Base-by-base conservation (phyloP, 768 basidiomycete species). In the Suillus brevipes region DNA sequence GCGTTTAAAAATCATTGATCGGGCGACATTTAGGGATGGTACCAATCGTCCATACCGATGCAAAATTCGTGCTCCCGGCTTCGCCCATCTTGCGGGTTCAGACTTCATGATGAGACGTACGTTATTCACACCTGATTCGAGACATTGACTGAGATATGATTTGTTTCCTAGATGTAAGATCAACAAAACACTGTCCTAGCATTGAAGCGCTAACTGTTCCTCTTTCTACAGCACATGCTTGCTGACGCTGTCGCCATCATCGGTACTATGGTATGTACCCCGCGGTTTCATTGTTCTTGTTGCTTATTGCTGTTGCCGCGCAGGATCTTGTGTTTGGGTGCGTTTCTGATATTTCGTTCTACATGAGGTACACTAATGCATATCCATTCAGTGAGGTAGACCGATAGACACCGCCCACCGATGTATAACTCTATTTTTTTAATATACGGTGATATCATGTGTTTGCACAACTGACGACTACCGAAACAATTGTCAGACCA, bases 51-150 rank as follows among this genome's bases (percentile, higher is more conserved):
- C 97, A 18, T 99, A 99, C 80, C 84, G 95, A 73, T 98, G 96
- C 81, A 95, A 92, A 78, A 99, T 98, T 71, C 93, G 96, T 72
- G 96, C 96, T 8, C 95, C 96, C 40, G 96, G 96, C 18, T 97
- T 97, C 71, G 94, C 95, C 28, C 97, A 99, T 78, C 83, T 99
- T 67, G 94, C 95, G 36, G 97, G 96, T 23, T 85, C 94, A 4
- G 97, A 99, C 78, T 97, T 99, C 75, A 98, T 99, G 93, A 95
- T 94, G 90, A 89, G 93, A 87, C 87, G 90, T 91, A 77, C 72
- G 88, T 86, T 47, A 18, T 71, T 65, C 62, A 16, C 42, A 25
- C 57, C 37, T 34, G 60, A 60, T 38, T 58, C 60, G 57, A 60
- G 60, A 61, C 38, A 60, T 62, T 56, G 14, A 34, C 28, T 62